These are phyloP conservation scores for Neofusicoccum sp. DNA, from an alignment of 2,329 filamentous ascomycete species.

Conservation along the genomic window DNA sequence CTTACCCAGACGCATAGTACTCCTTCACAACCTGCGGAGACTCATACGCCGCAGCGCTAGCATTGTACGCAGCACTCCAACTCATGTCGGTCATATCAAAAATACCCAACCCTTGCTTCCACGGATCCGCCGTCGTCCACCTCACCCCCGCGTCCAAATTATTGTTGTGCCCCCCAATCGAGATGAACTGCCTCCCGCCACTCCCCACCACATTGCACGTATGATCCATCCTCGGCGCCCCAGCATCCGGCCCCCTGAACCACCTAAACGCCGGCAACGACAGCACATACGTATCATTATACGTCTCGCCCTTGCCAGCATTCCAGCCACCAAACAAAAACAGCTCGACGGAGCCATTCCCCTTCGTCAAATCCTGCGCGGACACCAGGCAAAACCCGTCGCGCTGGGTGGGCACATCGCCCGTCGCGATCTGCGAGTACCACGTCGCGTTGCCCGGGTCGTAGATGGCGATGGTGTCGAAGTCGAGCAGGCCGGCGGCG, in stretches of 20 bases:
- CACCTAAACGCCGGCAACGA: slow-evolving; percentile 2
- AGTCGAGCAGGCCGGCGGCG: neutral
- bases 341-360: neutral
- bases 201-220: neutral
- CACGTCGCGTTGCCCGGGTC: neutral
- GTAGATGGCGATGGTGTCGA: slow-evolving; percentile 8
- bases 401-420: neutral
- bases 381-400: slow-evolving; percentile 2
- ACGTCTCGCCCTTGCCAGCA: neutral
- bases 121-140: slow-evolving; percentile 1
- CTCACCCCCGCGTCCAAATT: neutral
- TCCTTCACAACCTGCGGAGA: slow-evolving; percentile 4
- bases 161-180: neutral
- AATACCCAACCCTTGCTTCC: slow-evolving; percentile 9
- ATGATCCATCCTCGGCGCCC: neutral
- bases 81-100: slow-evolving; percentile 7
- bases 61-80: slow-evolving; percentile 6
- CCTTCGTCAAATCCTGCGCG: neutral
- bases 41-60: slow-evolving; percentile 5
- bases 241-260: neutral
- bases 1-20: neutral
- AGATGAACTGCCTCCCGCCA: neutral
- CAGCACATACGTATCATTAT: slow-evolving; percentile 1
- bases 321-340: neutral
- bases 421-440: slow-evolving; percentile 9